Evolutionary conservation across 768 basidiomycete genomes (phyloP), one percentile per base, ranked within the genome.

Genomic region (Russula virescens): DNA sequence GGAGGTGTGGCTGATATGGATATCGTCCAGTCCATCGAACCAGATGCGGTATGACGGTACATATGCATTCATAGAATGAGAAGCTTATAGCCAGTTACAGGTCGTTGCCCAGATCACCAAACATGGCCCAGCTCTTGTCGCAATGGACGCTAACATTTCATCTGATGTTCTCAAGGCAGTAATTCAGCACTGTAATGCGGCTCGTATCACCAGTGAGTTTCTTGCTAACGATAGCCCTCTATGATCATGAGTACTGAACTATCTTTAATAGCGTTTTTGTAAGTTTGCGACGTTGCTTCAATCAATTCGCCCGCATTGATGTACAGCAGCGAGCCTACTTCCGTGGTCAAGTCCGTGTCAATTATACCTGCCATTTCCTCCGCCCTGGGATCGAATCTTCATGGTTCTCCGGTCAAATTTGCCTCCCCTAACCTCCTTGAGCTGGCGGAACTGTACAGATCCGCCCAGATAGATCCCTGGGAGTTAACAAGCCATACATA

Each of bases 1-100:
- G 83, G 83, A n/a, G 97, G 97, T 2, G 83, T 98, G 13, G 92
- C 97, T 18, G 95, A 97, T 70, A 98, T 98, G 92, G 82, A 79
- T 69, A 83, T 89, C 50, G 81, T 84, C 10, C 75, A 83, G 43
- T 68, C 71, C 2, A 70, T 91, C 57, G 73, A 77, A 25, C 75
- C 73, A 14, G 72, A 79, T n/a, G 69, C 72, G 68, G 85, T 87
- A 69, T 55, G 76, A 63, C 2, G 1, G 11, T 23, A 11, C 26
- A 28, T 26, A 13, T 26, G 18, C 6, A 2, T 49, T 10, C 19
- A 45, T 19, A 35, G 19, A 13, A 23, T 18, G 21, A 10, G 18
- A 38, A 35, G 21, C 18, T 50, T 8, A 56, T 31, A n/a, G n/a
- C 35, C 21, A 42, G 50, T 43, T 59, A 26, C 43, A 91, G 89